These are phyloP conservation scores for Discostella stelligera DNA, from an alignment of 352 stramenopile species.

Conservation along the genomic window DNA sequence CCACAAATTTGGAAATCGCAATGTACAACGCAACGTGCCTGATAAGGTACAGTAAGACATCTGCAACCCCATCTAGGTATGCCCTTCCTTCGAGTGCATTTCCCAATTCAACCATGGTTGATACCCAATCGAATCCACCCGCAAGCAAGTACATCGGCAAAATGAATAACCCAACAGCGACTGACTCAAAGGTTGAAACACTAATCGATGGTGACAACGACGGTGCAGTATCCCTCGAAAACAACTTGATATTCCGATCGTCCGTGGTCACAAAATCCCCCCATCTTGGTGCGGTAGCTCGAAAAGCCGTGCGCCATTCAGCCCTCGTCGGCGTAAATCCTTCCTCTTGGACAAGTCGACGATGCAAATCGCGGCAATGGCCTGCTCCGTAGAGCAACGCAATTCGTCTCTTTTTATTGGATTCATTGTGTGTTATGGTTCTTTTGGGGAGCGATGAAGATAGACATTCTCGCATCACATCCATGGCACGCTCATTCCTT, in stretches of 20 bases:
- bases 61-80: conserved; percentile 49
- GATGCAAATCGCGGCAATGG: conserved; percentile 71
- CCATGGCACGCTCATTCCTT: conserved; percentile 67
- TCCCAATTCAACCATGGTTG: conserved; percentile 51
- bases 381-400: conserved; percentile 73
- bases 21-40: conserved; percentile 76
- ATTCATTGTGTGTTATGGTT: neutral
- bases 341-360: conserved; percentile 47
- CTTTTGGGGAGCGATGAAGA: neutral
- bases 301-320: conserved; percentile 73
- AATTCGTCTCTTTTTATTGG: conserved; percentile 18
- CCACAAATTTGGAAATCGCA: conserved; percentile 74
- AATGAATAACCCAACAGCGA: conserved; percentile 51
- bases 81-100: conserved; percentile 34
- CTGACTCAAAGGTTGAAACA: conserved; percentile 46
- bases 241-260: conserved; percentile 18
- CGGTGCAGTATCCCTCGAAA: conserved; percentile 21
- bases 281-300: conserved; percentile 34
- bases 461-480: conserved; percentile 44
- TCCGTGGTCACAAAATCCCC: conserved; percentile 30
- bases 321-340: conserved; percentile 52
- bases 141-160: conserved; percentile 65
- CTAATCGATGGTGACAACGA: conserved; percentile 16
- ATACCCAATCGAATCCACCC: conserved; percentile 75
- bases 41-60: conserved; percentile 57